Base-by-base conservation (phyloP, 1,284 basidiomycete species). In the Laetiporus sulphureus region DNA sequence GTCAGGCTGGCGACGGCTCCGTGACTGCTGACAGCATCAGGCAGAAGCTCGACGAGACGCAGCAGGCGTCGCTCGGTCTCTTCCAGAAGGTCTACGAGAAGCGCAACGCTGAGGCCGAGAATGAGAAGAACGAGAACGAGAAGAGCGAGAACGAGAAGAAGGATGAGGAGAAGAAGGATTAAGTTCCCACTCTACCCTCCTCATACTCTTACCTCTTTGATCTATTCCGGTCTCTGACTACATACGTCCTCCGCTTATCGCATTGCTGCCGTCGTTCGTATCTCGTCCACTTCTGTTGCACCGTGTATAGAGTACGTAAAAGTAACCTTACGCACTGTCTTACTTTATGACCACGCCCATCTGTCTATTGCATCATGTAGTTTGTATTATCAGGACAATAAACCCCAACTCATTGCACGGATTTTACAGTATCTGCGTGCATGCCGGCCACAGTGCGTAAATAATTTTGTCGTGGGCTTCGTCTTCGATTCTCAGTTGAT, bases 51-150 rank as follows among this genome's bases (percentile, higher is more conserved):
- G 83, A 79, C 64, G 90, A 93, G 71, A 92, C 92, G n/a, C 94
- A 99, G 63, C 87, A 91, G 63, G 93, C 94, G 32, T 95, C 91
- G 23, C 80, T 99, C 36, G 91, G 91, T 54, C 85, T 99, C 52
- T 99, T 98, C 92, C 90, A 96, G 71, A 96, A 95, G 83, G 80
- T 94, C 21, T 96, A 97, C 67, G 91, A 96, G 77, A 91, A 91
- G 78, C 81, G 87, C 50, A 79, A 79, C 55, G 81, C 80, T 40
- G 82, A 87, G 66, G 72, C 74, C 51, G 65, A 66, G 46, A 53
- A 73, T 3, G 66, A 71, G n/a, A 72, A 76, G 55, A 55, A 72
- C 25, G 47, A 65, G 8, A 31, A 53, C 58, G 58, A 68, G 19
- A 67, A 74, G 58, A 60, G 66, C 45, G 61, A 67, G 45, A 62